These are phyloP conservation scores for Beauveria asiatica DNA, from an alignment of 2,329 filamentous ascomycete genomes.

Conservation along the genomic window DNA sequence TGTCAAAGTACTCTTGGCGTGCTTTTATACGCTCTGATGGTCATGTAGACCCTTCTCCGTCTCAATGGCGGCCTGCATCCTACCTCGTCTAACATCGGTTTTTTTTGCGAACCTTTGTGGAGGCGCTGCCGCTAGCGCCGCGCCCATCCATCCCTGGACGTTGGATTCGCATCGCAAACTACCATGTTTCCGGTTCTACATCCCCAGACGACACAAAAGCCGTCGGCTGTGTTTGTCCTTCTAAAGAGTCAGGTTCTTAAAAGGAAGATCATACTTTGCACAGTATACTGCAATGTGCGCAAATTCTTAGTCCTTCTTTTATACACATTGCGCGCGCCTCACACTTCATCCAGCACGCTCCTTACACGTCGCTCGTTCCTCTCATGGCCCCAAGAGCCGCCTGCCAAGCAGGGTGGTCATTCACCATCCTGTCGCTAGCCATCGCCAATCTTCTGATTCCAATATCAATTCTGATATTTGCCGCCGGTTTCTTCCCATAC, in stretches of 20 bases:
- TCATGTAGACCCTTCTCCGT: neutral
- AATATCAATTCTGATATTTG: conserved; percentile 67
- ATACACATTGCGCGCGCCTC: neutral
- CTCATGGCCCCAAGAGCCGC: neutral
- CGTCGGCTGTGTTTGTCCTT: neutral
- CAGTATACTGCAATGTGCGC: neutral
- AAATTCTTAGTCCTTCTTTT: neutral
- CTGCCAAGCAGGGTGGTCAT: conserved; percentile 15
- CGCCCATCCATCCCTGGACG: neutral
- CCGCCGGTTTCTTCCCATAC: conserved; percentile 92
- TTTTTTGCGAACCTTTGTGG: neutral
- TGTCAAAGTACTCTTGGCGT: neutral
- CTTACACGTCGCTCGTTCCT: conserved; percentile 5
- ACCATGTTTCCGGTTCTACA: conserved; percentile 1
- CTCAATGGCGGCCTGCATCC: too few relatives aligned
- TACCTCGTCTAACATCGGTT: neutral
- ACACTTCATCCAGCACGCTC: neutral
- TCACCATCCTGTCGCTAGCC: conserved; percentile 40
- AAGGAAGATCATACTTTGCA: neutral
- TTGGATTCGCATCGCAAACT: neutral
- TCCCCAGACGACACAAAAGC: neutral
- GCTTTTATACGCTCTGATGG: neutral
- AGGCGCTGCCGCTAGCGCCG: conserved; percentile 5
- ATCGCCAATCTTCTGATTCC: conserved; percentile 72
- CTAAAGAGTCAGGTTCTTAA: neutral